Evolutionary conservation across 306 rosid genomes (phyloP), one percentile per base, ranked within the genome.

Genomic region (Crataegus laevigata): DNA sequence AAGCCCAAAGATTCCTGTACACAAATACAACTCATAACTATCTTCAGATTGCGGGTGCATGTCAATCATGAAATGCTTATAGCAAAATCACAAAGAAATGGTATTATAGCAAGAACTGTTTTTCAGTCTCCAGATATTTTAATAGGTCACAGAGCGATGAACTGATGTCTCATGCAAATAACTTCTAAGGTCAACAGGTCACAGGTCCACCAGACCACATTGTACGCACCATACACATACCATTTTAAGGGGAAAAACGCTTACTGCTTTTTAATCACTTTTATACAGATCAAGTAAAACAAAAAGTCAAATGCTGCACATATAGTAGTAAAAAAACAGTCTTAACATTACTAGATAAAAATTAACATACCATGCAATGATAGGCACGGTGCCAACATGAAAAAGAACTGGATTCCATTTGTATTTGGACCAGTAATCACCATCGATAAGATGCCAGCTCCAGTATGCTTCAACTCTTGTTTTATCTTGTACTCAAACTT

Each of bases 381-480:
- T 7, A 96, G 93, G 78, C 98, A 94, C 18, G 98, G 98, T 13
- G 98, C 91, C n/a, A 94, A 80, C 60, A 97, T 94, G 79, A 94
- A 85, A 70, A 94, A 91, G 87, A 94, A 91, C 78, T 94, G 98
- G 84, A 97, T 94, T 26, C 98, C 97, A 80, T 94, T 94, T 45
- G 96, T 84, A 80, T 94, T 77, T 6, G 93, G 96, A 66, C 98
- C 97, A 78, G 96, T 96, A 82, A 91, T 94, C 29, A 96, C 98
- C 98, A 94, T 94, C 58, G 98, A 94, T 77, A 94, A 84, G 80
- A 94, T 89, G 52, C 98, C 98, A 66, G 98, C 98, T 74, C 98
- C 98, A 26, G 96, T 91, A 74, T 94, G 98, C 88, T 94, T 94
- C 91, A 94, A 84, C 88, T 94, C 98, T 13, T 77, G 83, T 66